phyloP scores from a whole-genome alignment of 2,329 filamentous ascomycete genomes.

The Colletotrichum sp. region DNA sequence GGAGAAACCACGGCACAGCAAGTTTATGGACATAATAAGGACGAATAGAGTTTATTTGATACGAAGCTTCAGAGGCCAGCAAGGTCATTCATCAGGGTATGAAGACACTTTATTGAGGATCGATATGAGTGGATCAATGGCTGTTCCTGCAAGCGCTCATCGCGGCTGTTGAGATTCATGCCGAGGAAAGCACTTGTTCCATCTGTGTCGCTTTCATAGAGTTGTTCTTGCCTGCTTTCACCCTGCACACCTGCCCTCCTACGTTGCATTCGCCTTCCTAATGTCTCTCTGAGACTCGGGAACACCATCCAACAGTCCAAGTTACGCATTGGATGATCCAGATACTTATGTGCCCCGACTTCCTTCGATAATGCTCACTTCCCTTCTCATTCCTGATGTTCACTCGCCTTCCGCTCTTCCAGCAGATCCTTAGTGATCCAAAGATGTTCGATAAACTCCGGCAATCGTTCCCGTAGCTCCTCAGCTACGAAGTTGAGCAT shows the following conservation, averaged over 20 bases:
- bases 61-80: not conserved
- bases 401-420: not conserved
- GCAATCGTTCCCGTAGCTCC: not conserved
- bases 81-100: not conserved
- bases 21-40: not conserved
- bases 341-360: no score
- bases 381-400: no score
- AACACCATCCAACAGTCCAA: not conserved
- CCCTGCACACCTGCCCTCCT: not conserved
- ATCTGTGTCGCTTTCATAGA: not conserved
- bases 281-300: accelerated
- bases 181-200: not conserved
- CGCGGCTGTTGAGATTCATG: not conserved
- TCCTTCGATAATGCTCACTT: no score
- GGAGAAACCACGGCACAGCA: not conserved
- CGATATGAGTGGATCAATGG: not conserved
- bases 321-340: no score
- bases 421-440: not conserved
- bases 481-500: not conserved
- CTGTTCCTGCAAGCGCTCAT: not conserved
- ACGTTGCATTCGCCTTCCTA: not conserved
- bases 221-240: not conserved
- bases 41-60: not conserved
- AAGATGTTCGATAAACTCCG: not conserved
- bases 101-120: not conserved